Evolutionary conservation across 2,329 filamentous ascomycete genomes (phyloP), one percentile per base, ranked within the genome.

Genomic region (Penicillium brasilianum): DNA sequence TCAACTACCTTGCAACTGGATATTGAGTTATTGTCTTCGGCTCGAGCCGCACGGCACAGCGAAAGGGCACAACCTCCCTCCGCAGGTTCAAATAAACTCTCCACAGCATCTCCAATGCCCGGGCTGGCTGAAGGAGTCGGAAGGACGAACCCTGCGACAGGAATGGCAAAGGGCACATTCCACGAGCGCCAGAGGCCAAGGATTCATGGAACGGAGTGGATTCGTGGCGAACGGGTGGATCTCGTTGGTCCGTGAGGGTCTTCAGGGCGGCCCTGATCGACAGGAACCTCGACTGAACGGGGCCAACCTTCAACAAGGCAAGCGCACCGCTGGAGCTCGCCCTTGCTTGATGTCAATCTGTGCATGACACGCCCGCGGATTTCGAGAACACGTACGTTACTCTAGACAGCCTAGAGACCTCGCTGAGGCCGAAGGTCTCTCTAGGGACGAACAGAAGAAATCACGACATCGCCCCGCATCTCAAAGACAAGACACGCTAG

Each of bases 291-390:
- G 61, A 52, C 20, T 51, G 22, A 30, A 11, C 44, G 44, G 44
- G 57, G 59, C 56, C 30, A 28, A 51, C 54, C 41, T 55, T 54
- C 54, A 22, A 30, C 44, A n/a, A n/a, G 25, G 55, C 49, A 46
- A 57, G 16, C 25, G 4, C 32, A 37, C 28, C 41, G 43, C 7
- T 10, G n/a, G 46, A 32, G 25, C 30, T 50, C 37, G 37, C 61
- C 65, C 65, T 69, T 69, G 59, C 64, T 55, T 66, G 32, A n/a
- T 64, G 36, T 60, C 56, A 61, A 58, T 28, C 25, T 37, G 36
- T 48, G n/a, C 10, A 36, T 36, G 46, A 6, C 25, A 28, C 25
- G 25, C 25, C 6, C 25, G 25, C 22, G 41, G 20, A 13, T 39
- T 43, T 32, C 30, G 37, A 46, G 13, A 46, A 11, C 30, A 32